Percentiles rank a stretch among this genome's conserved stretches.
Evolutionary conservation across 2,329 filamentous ascomycete species (phyloP).

Genomic region (Pseudonectria buxi): DNA sequence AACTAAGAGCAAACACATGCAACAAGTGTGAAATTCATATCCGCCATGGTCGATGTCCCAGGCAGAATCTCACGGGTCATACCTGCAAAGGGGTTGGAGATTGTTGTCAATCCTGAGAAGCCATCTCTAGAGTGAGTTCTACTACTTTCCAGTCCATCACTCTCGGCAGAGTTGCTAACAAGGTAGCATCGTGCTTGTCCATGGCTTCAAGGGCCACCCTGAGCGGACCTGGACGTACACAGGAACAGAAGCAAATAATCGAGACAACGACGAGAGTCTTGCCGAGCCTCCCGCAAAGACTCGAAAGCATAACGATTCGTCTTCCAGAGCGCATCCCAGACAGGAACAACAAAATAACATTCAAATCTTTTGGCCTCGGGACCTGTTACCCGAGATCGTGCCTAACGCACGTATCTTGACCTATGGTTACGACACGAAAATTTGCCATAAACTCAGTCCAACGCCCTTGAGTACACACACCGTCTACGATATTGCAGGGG

Average conservation of each 20-base stretch:
- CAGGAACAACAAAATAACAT: background rate
- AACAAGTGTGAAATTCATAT: too few relatives aligned
- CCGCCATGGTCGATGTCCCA: too few relatives aligned
- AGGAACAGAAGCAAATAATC: slow-evolving; percentile 1
- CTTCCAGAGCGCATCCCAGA: too few relatives aligned
- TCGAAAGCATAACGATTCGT: slow-evolving; percentile 1
- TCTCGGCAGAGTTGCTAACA: background rate
- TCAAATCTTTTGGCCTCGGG: slow-evolving; percentile 18
- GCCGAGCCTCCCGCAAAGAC: slow-evolving; percentile 1
- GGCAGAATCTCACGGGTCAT: too few relatives aligned
- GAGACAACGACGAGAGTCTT: slow-evolving; percentile 1
- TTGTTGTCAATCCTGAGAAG: background rate
- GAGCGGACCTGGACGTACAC: slow-evolving; percentile 14
- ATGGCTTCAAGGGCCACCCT: slow-evolving; percentile 20
- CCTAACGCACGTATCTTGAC: slow-evolving; percentile 22
- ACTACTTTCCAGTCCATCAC: too few relatives aligned
- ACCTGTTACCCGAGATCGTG: slow-evolving; percentile 15
- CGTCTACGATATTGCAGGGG: slow-evolving; percentile 27
- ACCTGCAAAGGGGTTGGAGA: too few relatives aligned
- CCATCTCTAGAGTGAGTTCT: background rate
- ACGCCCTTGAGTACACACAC: slow-evolving; percentile 20
- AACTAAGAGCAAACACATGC: too few relatives aligned
- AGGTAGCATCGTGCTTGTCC: slow-evolving; percentile 15
- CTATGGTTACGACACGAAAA: slow-evolving; percentile 24
- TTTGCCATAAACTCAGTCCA: slow-evolving; percentile 17